These are phyloP conservation scores for Phytophthora brassicae DNA, from an alignment of 352 stramenopile genomes.

Conservation along the genomic window DNA sequence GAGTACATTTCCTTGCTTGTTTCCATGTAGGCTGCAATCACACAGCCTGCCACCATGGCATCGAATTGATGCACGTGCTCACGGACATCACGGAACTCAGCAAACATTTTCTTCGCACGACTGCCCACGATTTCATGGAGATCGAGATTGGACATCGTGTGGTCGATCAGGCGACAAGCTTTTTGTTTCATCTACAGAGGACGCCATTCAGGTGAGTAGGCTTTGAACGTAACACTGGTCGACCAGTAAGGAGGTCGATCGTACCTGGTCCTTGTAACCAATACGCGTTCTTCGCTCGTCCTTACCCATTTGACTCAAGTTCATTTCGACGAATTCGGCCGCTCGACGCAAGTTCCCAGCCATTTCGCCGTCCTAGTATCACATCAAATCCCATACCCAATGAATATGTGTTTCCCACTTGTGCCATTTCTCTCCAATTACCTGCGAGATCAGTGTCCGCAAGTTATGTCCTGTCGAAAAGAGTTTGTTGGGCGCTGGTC, in stretches of 20 bases:
- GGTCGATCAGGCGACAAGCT: constrained; percentile 83
- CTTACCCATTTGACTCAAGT: constrained; percentile 96
- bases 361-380: constrained; percentile 80
- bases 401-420: constrained; percentile 23
- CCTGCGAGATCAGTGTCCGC: constrained; percentile 92
- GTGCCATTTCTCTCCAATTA: constrained; percentile 25
- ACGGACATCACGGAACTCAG: constrained; percentile 94
- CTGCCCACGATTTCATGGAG: constrained; percentile 95
- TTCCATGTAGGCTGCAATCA: constrained; percentile 87
- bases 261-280: constrained; percentile 97
- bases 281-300: constrained; percentile 94
- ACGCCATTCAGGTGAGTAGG: constrained; percentile 23
- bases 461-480: constrained; percentile 96
- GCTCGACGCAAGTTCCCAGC: constrained; percentile 80
- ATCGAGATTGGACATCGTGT: constrained; percentile 94
- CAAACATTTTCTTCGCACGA: constrained; percentile 95
- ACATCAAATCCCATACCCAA: constrained; percentile 22
- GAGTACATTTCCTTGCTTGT: constrained; percentile 88
- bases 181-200: constrained; percentile 92
- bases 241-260: constrained; percentile 11
- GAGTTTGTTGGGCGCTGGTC: constrained; percentile 93
- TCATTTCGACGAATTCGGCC: constrained; percentile 95
- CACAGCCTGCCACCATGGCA: constrained; percentile 86
- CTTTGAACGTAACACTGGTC: constrained; percentile 12
- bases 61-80: constrained; percentile 96